Evolutionary conservation across 352 stramenopile genomes (phyloP).

Genomic region (Phytophthora cryptogea): DNA sequence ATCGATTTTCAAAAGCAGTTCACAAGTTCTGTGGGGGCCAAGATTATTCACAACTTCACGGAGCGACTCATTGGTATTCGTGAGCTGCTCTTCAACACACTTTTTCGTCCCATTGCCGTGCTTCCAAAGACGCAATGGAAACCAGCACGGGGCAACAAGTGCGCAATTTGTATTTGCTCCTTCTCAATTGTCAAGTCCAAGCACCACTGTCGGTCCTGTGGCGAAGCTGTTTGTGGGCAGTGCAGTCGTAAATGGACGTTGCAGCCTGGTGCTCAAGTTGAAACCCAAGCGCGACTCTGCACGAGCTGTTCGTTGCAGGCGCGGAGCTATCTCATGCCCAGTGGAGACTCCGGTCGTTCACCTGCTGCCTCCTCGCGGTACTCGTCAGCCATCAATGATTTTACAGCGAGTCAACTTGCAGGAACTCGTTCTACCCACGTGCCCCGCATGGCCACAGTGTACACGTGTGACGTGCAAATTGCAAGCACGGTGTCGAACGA

Average conservation of each 20-base stretch:
- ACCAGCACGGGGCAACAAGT: constrained; percentile 57
- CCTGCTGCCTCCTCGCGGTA: constrained; percentile 41
- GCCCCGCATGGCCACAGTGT: constrained; percentile 19
- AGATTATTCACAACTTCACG: constrained; percentile 83
- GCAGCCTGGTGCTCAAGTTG: constrained; percentile 57
- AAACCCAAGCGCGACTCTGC: constrained; percentile 77
- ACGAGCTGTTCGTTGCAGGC: constrained; percentile 82
- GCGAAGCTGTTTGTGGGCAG: constrained; percentile 79
- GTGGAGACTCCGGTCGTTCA: constrained; percentile 34
- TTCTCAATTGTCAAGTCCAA: constrained; percentile 79
- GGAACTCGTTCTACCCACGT: constrained; percentile 30
- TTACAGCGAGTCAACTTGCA: constrained; percentile 28
- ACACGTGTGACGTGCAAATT: constrained; percentile 68
- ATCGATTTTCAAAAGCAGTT: constrained; percentile 89
- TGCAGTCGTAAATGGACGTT: constrained; percentile 86
- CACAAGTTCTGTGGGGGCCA: constrained; percentile 49
- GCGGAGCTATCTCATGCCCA: constrained; percentile 55
- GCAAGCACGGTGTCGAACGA: constrained; percentile 70
- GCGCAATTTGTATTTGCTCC: constrained; percentile 61
- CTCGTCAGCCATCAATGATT: constrained; percentile 33
- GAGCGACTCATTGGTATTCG: constrained; percentile 80
- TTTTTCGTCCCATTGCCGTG: constrained; percentile 74
- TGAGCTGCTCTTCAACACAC: constrained; percentile 83
- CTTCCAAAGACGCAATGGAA: constrained; percentile 71
- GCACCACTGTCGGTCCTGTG: constrained; percentile 84